Evolutionary conservation across 2,329 filamentous ascomycete genomes (phyloP), one percentile per base, ranked within the genome.

Genomic region (Microsporum canis): DNA sequence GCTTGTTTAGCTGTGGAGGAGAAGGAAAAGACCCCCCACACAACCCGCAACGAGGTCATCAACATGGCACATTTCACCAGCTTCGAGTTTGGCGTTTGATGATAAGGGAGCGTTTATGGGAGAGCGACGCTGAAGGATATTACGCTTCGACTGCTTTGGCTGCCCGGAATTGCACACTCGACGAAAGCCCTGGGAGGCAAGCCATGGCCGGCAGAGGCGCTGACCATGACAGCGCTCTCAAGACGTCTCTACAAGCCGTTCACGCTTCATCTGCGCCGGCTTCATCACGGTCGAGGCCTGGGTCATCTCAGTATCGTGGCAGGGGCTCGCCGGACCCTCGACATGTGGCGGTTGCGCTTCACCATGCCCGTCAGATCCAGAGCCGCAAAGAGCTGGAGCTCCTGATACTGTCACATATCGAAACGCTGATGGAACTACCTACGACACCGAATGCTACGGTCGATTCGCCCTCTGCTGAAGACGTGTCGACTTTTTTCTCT

Each of bases 361-460:
- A 90, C 69, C 91, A 96, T 77, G 92, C 92, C 47, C 82, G 82
- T 66, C 83, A 89, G 60, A 85, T 96, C 58, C 88, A 96, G 73
- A 81, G 89, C 67, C 88, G 88, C 69, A 95, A 92, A 73, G 84
- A 88, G 57, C 80, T 88, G 65, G 87, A 96, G 75, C 77, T 82
- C 43, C 76, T 85, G 64, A 92, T 96, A 65, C 80, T 91, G 61
- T 80, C 86, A 65, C 80, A 81, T 68, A 84, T 92, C 63, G 82
- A 95, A 67, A 77, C 82, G 12, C 85, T 96, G 3, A 84, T 88
- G 65, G 85, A 83, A 61, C 78, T 81, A 57, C 84, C 87, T 6
- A 75, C 81, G 1, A 74, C 72, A 71, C 80, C 63, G 34, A 72
- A 76, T 51, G 78, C 80, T 51, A 76, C 81, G 67, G 76, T 82